Base-by-base conservation (phyloP, 805 yeast genomes). In the Metschnikowia dekortorum region DNA sequence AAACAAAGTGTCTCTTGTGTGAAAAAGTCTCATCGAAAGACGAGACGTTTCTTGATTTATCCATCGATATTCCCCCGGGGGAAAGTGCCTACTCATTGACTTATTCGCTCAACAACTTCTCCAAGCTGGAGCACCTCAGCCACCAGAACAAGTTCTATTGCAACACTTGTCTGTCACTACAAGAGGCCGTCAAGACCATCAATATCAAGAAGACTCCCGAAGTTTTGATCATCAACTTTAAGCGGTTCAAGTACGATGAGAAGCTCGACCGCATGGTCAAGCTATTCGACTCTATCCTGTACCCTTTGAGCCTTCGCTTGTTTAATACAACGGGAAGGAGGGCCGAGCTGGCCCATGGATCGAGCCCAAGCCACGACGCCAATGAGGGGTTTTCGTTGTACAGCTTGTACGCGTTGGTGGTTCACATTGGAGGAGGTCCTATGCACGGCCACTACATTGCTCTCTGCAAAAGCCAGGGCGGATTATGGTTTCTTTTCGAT, bases 341-440 rank as follows among this genome's bases (percentile, higher is more conserved):
- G 13, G 26, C 34, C 9, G 14, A 34, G 40, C 5, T 36, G 7
- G n/a, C 16, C 6, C 40, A 41, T 14, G 11, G 14, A 8, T 42
- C 28, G n/a, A 36, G 18, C 41, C 22, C 39, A 14, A 26, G 47
- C 22, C 9, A 11, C 28, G 49, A 45, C 3, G 35, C 47, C n/a
- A 39, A 38, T 6, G 44, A 44, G 7, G 52, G 47, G 9, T 65
- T 65, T 47, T 59, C 65, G 9, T 73, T 84, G 16, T 94, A 90
- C 61, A 96, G 91, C 60, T 70, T 94, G 46, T 85, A 83, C 54
- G 89, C 92, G 0, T 84, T 92, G 39, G 94, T 94, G 10, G 90
- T 94, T 9, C 99, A 94, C 63, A 83, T 94, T 57, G 99, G 99
- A 6, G 96, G 97, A 4, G 97, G 98, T 0, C 97, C 98, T 1